These are phyloP conservation scores for Spinacia oleracea DNA, from an alignment of 179 eudicot species.

Conservation along the genomic window DNA sequence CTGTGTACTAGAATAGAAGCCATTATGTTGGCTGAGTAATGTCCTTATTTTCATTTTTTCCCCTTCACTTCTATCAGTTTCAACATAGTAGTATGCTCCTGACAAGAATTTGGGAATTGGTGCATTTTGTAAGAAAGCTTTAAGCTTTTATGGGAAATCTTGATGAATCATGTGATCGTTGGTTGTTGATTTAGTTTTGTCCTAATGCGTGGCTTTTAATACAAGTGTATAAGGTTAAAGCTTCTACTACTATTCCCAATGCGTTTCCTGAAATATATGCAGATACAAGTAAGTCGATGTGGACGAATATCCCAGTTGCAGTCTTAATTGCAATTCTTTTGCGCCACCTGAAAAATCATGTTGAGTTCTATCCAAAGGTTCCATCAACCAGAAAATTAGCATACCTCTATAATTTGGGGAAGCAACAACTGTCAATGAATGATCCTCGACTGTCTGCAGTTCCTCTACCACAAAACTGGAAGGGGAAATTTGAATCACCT, in stretches of 20 bases:
- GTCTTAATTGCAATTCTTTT: constrained; percentile 58
- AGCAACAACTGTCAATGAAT: constrained; percentile 65
- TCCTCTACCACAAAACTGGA: constrained; percentile 73
- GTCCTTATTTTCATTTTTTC: not conserved
- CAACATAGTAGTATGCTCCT: not conserved
- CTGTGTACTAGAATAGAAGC: not conserved
- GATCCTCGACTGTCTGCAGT: constrained; percentile 63
- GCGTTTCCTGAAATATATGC: constrained; percentile 28
- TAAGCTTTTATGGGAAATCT: not conserved
- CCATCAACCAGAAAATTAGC: constrained; percentile 42
- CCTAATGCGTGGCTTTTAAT: not conserved
- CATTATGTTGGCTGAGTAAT: not conserved
- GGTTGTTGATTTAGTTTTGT: not conserved
- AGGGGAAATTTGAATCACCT: constrained; percentile 86
- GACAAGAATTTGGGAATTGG: not conserved
- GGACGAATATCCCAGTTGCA: constrained; percentile 93
- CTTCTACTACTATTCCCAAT: not conserved
- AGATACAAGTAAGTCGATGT: constrained; percentile 99
- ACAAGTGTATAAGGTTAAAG: not conserved
- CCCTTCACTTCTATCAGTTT: not conserved
- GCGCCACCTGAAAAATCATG: constrained; percentile 61
- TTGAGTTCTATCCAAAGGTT: constrained; percentile 71
- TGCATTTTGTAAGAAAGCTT: no score
- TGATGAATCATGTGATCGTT: not conserved
- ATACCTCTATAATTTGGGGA: constrained; percentile 60